Evolutionary conservation across 345 rosid species (phyloP), one percentile per base, ranked within the genome.

Genomic region (Linum tenue): DNA sequence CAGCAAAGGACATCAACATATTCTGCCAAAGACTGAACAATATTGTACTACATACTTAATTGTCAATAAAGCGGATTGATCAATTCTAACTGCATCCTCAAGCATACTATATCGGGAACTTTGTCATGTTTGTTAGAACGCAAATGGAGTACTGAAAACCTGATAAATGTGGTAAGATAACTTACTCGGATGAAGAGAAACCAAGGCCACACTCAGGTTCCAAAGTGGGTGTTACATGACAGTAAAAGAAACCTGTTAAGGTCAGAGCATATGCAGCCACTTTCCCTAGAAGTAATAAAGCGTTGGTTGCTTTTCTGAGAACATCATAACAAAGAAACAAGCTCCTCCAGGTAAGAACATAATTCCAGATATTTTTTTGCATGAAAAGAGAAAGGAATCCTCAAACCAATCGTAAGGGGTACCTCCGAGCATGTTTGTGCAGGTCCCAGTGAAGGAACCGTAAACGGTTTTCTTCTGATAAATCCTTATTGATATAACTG

Each of bases 381-480:
- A 10, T 35, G 39, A 59, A 42, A 14, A 2, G 35, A 15, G 44
- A 12, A 38, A 35, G 43, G 35, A 59, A 38, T 39, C 64, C 8
- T 15, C 39, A 65, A 39, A 38, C 58, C n/a, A 63, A 11, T 15
- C 31, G 40, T 71, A 40, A 55, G 36, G 51, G 40, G 65, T 81
- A 95, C 99, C 95, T 85, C 65, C 80, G 83, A 65, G 88, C 79
- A 80, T 87, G 89, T 78, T 86, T 85, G 80, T 89, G 90, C 63
- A 95, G 84, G 75, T 89, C 96, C 96, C 90, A 89, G 71, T 89
- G 96, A 74, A 89, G 90, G 72, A 91, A 95, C 71, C 79, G 83
- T 64, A 95, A 71, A 63, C 75, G 81, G 57, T 82, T 83, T 73
- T 91, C 94, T 72, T 85, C 96, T 3, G 97, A 76, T 62, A 89